A percentile compares a stretch with the other conserved stretches of the same genome.
These are phyloP conservation scores for Amborella trichopoda DNA, from an alignment of 164 flowering plant species.

Conservation along the genomic window DNA sequence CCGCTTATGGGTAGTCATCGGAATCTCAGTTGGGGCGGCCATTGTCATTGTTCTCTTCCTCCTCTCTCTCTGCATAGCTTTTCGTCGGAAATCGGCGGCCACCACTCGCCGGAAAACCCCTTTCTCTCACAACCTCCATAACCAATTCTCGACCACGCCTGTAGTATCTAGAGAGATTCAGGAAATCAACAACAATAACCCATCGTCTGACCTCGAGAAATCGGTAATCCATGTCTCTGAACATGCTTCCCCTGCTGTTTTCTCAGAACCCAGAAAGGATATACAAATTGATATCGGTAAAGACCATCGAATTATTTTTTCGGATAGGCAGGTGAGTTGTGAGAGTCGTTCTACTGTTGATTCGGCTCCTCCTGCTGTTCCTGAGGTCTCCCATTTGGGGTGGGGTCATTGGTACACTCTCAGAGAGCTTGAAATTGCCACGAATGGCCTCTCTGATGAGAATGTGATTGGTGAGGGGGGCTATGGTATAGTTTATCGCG, in stretches of 20 bases:
- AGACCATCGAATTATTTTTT: conserved; percentile 75
- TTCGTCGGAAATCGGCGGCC: conserved; percentile 27
- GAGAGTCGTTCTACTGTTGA: conserved; percentile 62
- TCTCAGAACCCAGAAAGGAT: conserved; percentile 18
- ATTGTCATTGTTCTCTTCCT: conserved; percentile 74
- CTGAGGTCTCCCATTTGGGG: conserved; percentile 92
- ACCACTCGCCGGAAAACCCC: conserved; percentile 7
- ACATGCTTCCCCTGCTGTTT: neutral
- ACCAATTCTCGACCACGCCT: conserved; percentile 20
- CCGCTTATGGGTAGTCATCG: conserved; percentile 68
- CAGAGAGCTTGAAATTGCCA: conserved; percentile 86
- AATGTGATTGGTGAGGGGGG: conserved; percentile 99
- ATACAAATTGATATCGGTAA: conserved; percentile 90
- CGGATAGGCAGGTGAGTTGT: conserved; percentile 35
- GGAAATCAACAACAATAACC: conserved; percentile 23
- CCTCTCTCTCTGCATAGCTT: conserved; percentile 65
- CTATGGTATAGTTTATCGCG: conserved; percentile 87
- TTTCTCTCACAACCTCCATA: neutral
- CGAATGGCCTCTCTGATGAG: conserved; percentile 71
- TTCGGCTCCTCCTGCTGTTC: conserved; percentile 45
- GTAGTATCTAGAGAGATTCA: conserved; percentile 69
- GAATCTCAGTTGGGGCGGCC: conserved; percentile 68
- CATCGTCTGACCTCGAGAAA: neutral
- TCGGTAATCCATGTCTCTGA: neutral
- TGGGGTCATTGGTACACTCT: conserved; percentile 98